phyloP scores from a whole-genome alignment of 164 flowering plant species.

The Stephania yunnanensis region DNA sequence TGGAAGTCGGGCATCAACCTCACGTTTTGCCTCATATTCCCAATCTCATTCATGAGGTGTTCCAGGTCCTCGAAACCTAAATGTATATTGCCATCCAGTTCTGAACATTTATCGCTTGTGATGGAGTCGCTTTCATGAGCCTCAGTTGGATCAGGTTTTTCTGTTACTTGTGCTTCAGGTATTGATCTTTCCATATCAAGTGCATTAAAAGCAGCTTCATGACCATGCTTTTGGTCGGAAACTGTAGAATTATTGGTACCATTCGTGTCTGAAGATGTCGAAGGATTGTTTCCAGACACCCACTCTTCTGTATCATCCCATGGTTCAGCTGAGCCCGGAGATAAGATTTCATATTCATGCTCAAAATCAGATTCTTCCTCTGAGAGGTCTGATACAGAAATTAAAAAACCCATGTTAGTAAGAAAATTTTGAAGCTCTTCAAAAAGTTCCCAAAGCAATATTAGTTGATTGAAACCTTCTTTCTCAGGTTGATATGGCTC shows the following conservation, averaged over 20 bases:
- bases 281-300: slow-evolving; percentile 45
- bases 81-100: slow-evolving; percentile 27
- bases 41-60: slow-evolving; percentile 82
- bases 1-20: slow-evolving; percentile 91
- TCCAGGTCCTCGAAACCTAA: slow-evolving; percentile 67
- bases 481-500: slow-evolving; percentile 44
- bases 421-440: neutral
- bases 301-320: slow-evolving; percentile 65
- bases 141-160: slow-evolving; percentile 21
- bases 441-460: neutral
- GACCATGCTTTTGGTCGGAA: slow-evolving; percentile 14
- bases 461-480: slow-evolving; percentile 33
- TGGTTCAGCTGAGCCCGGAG: slow-evolving; percentile 77
- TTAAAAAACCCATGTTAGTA: slow-evolving; percentile 1
- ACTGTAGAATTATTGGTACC: slow-evolving; percentile 15
- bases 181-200: slow-evolving; percentile 28
- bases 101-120: slow-evolving; percentile 15
- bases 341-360: slow-evolving; percentile 70
- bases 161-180: slow-evolving; percentile 20
- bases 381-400: slow-evolving; percentile 46
- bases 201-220: slow-evolving; percentile 7
- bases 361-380: slow-evolving; percentile 83
- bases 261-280: slow-evolving; percentile 8
- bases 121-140: slow-evolving; percentile 6
- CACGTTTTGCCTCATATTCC: slow-evolving; percentile 64